Percentiles rank a stretch among this genome's conserved stretches.
Conservation (phyloP, 352 stramenopile genomes). For the Globisporangium parvum region DNA sequence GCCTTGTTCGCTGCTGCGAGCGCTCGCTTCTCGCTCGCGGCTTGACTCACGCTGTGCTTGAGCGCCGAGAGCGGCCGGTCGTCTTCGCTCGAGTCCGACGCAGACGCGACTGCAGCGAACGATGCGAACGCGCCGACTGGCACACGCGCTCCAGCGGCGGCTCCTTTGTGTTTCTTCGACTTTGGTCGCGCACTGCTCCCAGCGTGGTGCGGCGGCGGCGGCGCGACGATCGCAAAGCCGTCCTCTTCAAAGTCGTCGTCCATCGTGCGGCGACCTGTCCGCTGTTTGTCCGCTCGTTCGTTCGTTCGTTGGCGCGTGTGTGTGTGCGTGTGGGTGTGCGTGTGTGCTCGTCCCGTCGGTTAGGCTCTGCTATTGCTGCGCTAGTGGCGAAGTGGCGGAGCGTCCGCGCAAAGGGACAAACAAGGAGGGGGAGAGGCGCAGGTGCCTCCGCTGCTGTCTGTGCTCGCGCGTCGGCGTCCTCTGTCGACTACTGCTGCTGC, state of each 20-base stretch:
- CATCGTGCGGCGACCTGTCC: slow-evolving; percentile 1
- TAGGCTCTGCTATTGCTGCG: too few species aligned
- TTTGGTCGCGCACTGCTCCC: not conserved
- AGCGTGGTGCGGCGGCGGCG: slow-evolving; percentile 1
- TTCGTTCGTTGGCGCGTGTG: not conserved
- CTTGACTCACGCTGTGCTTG: not conserved
- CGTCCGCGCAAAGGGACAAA: too few species aligned
- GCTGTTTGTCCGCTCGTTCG: not conserved
- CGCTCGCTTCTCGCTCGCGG: not conserved
- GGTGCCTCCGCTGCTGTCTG: too few species aligned
- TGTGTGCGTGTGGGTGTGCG: too few species aligned
- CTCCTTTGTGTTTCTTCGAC: not conserved
- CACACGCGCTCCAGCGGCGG: too few species aligned
- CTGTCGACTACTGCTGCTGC: too few species aligned
- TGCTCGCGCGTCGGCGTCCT: too few species aligned
- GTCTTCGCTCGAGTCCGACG: slow-evolving; percentile 9
- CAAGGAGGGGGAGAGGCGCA: too few species aligned
- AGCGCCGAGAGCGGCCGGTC: slow-evolving; percentile 8
- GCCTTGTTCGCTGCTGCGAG: not conserved
- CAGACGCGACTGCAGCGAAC: not conserved
- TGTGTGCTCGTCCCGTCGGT: not conserved
- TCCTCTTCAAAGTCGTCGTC: slow-evolving; percentile 14
- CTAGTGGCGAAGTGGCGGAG: too few species aligned
- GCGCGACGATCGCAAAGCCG: slow-evolving; percentile 9
- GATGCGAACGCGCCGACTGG: not conserved